Evolutionary conservation across 129 eudicot genomes (phyloP).

Genomic region (Flaveria trinervia): DNA sequence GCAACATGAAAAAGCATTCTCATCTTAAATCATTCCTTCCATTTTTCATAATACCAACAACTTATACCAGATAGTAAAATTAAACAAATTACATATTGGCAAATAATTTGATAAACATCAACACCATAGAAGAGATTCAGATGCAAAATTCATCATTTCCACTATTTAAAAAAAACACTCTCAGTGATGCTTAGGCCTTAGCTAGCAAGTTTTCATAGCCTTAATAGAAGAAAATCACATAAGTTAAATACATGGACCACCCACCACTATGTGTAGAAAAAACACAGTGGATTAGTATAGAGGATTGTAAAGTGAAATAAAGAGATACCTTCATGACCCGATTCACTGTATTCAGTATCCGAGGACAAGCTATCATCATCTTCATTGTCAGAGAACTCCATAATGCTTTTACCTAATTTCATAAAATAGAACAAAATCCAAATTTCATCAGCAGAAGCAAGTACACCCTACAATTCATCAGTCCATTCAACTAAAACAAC

Average conservation of each 20-base stretch:
- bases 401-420: slow-evolving; percentile 30
- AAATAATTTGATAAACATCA: too few species aligned
- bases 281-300: background rate
- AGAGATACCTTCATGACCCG: slow-evolving; percentile 32
- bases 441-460: background rate
- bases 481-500: too few species aligned
- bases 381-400: slow-evolving; percentile 27
- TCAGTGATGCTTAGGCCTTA: background rate
- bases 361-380: slow-evolving; percentile 26
- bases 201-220: background rate
- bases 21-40: background rate
- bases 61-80: background rate
- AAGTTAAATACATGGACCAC: background rate
- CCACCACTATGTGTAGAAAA: background rate
- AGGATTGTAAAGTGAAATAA: background rate
- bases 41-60: background rate
- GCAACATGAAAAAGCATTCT: slow-evolving; percentile 3
- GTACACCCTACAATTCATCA: background rate
- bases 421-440: background rate
- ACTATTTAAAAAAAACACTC: background rate
- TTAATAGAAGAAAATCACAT: background rate
- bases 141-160: background rate
- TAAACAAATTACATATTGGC: too few species aligned
- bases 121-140: background rate
- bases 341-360: slow-evolving; percentile 42